phyloP scores from a whole-genome alignment of 768 basidiomycete genomes.

The Leucocoprinus birnbaumii region DNA sequence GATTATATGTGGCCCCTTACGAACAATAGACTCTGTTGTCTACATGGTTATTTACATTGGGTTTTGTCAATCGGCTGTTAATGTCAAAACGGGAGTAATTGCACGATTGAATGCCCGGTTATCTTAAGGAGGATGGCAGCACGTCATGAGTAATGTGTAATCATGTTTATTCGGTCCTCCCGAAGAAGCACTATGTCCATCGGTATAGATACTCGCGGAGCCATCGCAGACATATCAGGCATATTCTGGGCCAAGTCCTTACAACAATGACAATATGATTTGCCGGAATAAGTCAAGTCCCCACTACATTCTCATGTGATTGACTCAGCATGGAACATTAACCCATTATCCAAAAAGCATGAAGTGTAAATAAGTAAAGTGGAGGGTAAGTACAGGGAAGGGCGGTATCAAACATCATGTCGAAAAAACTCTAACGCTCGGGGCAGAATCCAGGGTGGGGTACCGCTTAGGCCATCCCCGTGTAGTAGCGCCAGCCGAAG shows the following conservation, averaged over 20 bases:
- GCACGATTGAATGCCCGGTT: too few species aligned
- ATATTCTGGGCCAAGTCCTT: background rate
- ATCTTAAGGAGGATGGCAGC: too few species aligned
- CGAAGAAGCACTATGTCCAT: too few species aligned
- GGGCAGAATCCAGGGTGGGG: too few species aligned
- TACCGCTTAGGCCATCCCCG: conserved; percentile 38
- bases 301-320: conserved; percentile 4
- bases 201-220: too few species aligned
- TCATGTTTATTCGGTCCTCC: too few species aligned
- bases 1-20: background rate
- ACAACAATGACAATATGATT: background rate
- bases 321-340: background rate
- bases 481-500: conserved; percentile 85
- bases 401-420: conserved; percentile 11
- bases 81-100: background rate
- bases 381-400: conserved; percentile 8
- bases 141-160: too few species aligned
- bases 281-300: background rate
- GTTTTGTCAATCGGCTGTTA: background rate
- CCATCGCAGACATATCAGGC: too few species aligned
- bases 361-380: conserved; percentile 9
- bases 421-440: conserved; percentile 6
- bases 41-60: background rate
- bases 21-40: background rate
- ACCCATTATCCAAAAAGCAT: conserved; percentile 11